Conservation (phyloP, 2,329 filamentous ascomycete genomes). For the Cryphonectria japonica region DNA sequence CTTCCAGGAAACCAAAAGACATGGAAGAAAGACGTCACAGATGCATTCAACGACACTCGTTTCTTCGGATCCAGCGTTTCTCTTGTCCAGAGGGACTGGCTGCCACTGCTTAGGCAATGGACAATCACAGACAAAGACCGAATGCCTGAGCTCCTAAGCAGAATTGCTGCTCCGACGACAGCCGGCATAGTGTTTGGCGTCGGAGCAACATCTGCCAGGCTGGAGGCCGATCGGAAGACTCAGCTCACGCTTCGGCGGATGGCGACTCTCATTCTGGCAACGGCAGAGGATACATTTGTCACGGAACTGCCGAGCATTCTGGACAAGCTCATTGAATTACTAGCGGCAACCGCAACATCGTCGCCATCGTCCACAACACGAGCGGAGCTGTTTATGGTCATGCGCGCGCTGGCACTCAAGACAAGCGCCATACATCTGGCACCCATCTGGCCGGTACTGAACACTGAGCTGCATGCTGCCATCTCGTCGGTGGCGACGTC, state of each 20-base stretch:
- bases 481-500: slow-evolving; percentile 74
- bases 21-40: slow-evolving; percentile 90
- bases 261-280: slow-evolving; percentile 77
- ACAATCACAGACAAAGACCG: slow-evolving; percentile 84
- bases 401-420: slow-evolving; percentile 80
- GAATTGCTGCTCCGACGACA: slow-evolving; percentile 82
- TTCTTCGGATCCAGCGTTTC: slow-evolving; percentile 76
- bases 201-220: slow-evolving; percentile 85
- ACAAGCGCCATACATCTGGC: slow-evolving; percentile 80
- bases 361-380: slow-evolving; percentile 90
- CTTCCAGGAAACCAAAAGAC: slow-evolving; percentile 81
- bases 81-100: slow-evolving; percentile 75
- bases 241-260: slow-evolving; percentile 87
- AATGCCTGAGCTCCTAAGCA: slow-evolving; percentile 77
- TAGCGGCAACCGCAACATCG: slow-evolving; percentile 81
- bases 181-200: slow-evolving; percentile 99
- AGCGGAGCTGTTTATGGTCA: slow-evolving; percentile 86
- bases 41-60: slow-evolving; percentile 86
- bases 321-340: slow-evolving; percentile 84
- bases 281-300: slow-evolving; percentile 78
- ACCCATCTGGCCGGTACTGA: slow-evolving; percentile 87
- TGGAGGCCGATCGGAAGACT: slow-evolving; percentile 93
- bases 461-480: slow-evolving; percentile 79
- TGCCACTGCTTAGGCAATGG: slow-evolving; percentile 84
- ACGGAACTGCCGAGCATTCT: slow-evolving; percentile 73